Percentiles rank a stretch among this genome's conserved stretches.
phyloP scores from a whole-genome alignment of 306 rosid genomes.

The Coriaria nepalensis region DNA sequence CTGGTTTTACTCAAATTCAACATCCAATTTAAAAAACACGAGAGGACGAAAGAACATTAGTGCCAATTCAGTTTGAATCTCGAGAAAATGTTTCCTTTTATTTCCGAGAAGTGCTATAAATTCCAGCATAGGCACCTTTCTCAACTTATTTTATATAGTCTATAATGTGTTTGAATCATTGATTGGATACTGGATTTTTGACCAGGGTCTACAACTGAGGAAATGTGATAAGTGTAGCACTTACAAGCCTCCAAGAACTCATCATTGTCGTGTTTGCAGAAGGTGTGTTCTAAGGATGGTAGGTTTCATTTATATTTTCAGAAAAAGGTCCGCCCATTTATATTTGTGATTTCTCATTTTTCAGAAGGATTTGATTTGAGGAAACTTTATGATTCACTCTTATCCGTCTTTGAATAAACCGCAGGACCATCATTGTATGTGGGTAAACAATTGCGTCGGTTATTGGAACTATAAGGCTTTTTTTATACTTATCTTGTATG shows the following conservation, averaged over 20 bases:
- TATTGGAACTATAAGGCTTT: slow-evolving; percentile 85
- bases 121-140: no score
- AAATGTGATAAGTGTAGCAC: slow-evolving; percentile 64
- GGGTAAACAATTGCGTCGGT: slow-evolving; percentile 90
- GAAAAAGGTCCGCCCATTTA: not conserved
- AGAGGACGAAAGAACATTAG: no score
- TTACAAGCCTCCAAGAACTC: slow-evolving; percentile 84
- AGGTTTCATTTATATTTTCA: slow-evolving; percentile 22
- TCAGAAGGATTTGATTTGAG: not conserved
- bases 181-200: slow-evolving; percentile 4
- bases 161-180: not conserved
- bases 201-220: slow-evolving; percentile 31
- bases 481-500: slow-evolving; percentile 40
- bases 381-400: slow-evolving; percentile 1
- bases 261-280: slow-evolving; percentile 87
- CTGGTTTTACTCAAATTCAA: no score
- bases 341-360: not conserved
- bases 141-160: not conserved
- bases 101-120: no score
- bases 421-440: slow-evolving; percentile 91
- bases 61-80: no score
- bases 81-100: no score
- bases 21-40: no score
- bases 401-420: slow-evolving; percentile 18
- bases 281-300: slow-evolving; percentile 92